A percentile compares a stretch with the other conserved stretches of the same genome.
Evolutionary conservation across 1,139 yeast species (phyloP).

Genomic region (Groenewaldozyma auringiensis): DNA sequence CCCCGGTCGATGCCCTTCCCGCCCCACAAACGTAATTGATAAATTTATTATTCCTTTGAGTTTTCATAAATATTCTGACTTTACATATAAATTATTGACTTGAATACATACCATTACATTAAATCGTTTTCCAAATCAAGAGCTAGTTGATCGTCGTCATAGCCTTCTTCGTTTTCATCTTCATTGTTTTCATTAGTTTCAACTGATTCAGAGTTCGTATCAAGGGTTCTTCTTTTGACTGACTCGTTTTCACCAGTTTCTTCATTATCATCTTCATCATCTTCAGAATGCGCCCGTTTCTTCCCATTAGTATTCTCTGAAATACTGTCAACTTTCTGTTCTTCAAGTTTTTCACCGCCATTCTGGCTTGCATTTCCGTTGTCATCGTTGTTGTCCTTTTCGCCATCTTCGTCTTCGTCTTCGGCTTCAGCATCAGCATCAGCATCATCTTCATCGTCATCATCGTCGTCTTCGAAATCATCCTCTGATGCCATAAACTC

Average conservation of each 20-base stretch:
- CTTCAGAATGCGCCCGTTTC: neutral
- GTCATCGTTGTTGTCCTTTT: slow-evolving; percentile 29
- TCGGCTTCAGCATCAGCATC: slow-evolving; percentile 19
- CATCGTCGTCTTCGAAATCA: slow-evolving; percentile 27
- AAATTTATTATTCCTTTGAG: no score
- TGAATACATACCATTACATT: neutral
- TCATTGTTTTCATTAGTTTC: neutral
- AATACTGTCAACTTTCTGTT: no score
- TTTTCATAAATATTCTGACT: no score
- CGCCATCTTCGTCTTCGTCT: slow-evolving; percentile 21
- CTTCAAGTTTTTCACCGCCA: no score
- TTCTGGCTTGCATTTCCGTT: no score
- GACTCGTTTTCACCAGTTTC: no score
- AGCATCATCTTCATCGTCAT: slow-evolving; percentile 20
- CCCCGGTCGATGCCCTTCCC: no score
- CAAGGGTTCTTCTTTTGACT: no score
- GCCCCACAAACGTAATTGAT: no score
- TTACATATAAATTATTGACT: no score
- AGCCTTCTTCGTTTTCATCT: neutral
- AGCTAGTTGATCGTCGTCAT: neutral
- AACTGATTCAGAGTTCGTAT: neutral
- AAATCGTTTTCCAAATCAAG: neutral
- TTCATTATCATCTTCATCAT: neutral
- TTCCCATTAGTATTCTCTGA: neutral
- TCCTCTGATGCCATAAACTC: slow-evolving; percentile 31